phyloP scores from a whole-genome alignment of 2,329 filamentous ascomycete genomes.

The Bipolaris bicolor region DNA sequence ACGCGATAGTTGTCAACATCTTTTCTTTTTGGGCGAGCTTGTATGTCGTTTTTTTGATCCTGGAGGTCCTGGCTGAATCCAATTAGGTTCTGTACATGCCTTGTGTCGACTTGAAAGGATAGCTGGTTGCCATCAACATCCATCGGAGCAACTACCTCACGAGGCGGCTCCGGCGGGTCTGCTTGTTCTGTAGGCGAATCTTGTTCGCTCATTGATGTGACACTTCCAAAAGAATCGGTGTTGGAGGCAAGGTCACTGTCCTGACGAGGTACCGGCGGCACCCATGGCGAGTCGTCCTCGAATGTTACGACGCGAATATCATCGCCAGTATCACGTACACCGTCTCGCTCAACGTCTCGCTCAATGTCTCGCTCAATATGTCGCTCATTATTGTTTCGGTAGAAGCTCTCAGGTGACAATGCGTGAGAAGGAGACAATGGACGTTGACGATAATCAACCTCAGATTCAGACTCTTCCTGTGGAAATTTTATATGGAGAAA shows the following conservation, averaged over 20 bases:
- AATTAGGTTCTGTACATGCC: background rate
- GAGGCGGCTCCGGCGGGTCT: background rate
- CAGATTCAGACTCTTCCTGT: background rate
- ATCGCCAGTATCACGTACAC: background rate
- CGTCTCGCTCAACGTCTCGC: background rate
- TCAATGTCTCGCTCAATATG: background rate
- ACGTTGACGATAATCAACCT: background rate
- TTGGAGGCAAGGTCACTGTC: background rate
- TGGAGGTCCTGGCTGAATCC: background rate
- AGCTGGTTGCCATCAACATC: constrained; percentile 35
- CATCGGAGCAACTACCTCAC: constrained; percentile 12
- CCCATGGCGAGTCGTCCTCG: background rate
- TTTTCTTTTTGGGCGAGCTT: constrained; percentile 1
- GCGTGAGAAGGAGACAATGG: background rate
- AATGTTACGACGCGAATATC: background rate
- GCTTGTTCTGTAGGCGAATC: background rate
- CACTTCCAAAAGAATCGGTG: background rate
- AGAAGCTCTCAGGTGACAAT: background rate
- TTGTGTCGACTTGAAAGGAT: constrained; percentile 27
- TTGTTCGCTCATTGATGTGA: background rate
- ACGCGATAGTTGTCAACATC: constrained; percentile 12
- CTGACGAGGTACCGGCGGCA: background rate
- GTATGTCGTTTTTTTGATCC: background rate
- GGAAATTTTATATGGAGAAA: constrained; percentile 12
- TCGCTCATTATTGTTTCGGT: background rate